Base-by-base conservation (phyloP, 495 filamentous ascomycete genomes). In the Penicillium canescens region DNA sequence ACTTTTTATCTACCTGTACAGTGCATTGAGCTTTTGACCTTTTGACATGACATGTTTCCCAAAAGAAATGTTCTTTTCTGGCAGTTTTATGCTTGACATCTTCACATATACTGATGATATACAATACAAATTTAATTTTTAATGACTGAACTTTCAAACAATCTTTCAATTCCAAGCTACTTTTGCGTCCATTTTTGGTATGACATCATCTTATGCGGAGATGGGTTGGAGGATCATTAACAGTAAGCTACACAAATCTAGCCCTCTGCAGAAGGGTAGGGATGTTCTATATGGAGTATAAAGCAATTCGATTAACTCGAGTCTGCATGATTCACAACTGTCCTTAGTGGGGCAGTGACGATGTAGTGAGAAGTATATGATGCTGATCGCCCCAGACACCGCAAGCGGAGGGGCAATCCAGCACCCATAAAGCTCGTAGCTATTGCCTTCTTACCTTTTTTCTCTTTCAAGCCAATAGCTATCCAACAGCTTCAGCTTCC, bases 271-370 rank as follows among this genome's bases (percentile, higher is more conserved):
- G 11, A 20, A 20, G 33, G 18, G 3, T 0, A 24, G 31, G 34
- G n/a, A 13, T 12, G 8, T 10, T 2, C 9, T 20, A 6, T 10
- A 1, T 14, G 18, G 18, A 18, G 18, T 18, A 18, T 18, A 18
- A 21, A 8, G 1, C 6, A 6, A n/a, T 6, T 3, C 14, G 2
- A 52, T 52, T 52, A 31, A 33, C 40, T 13, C 46, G 5, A 33
- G 21, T 6, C n/a, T 1, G 12, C 10, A 16, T 20, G 35, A 33
- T 18, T 14, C 11, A 18, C 13, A 6, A 18, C 31, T 5, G 28
- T 9, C 11, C 11, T 7, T 11, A 4, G 54, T 53, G 55, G 56
- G 33, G 46, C 34, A 38, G 42, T 61, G 59, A 61, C 55, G 59
- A 38, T 28, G 52, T 41, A 42, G 35, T 58, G 59, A 61, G 18